Base-by-base conservation (phyloP, 2,329 filamentous ascomycete genomes). In the Botrytis paeoniae region DNA sequence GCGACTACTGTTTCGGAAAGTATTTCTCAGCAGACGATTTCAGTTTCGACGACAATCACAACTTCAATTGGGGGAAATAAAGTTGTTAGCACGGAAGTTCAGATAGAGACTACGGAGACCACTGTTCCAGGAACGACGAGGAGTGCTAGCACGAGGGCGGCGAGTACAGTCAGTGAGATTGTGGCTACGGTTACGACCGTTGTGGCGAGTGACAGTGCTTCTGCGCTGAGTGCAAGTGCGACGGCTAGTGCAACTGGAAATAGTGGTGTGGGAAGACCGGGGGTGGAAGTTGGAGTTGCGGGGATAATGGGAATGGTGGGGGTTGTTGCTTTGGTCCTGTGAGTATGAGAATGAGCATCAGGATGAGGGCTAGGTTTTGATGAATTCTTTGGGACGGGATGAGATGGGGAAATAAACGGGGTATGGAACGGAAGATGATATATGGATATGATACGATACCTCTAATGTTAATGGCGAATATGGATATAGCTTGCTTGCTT, bases 61-160 rank as follows among this genome's bases (percentile, higher is more conserved):
- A 62, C 41, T 25, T 61, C 39, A 29, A 35, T 70, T 43, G n/a
- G 12, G 22, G 51, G 37, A 25, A 66, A 22, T 5, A 25, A 25
- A 22, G 6, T 41, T 29, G n/a, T 59, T 9, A 72, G 51, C 35
- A 72, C 70, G 29, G 39, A 57, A 2, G 8, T 12, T 9, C 45
- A 59, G 14, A 32, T 43, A 51, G 29, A 60, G 6, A 37, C 32
- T 20, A 64, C 12, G 1, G 73, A 63, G 4, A 82, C 80, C 0
- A 78, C 74, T 9, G 25, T 77, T 1, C 20, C 41, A 8, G 74
- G 73, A 6, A 74, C 65, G 41, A 78, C 75, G 29, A 61, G 71
- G 14, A 25, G 45, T 18, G 66, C n/a, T 29, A 65, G 32, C 48
- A 73, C 71, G 6, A 41, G 57, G 43, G 32, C 25, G 25, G 75